Percentiles rank a stretch among this genome's conserved stretches.
These are phyloP conservation scores for Aspergillus novofumigatus DNA, from an alignment of 2,329 filamentous ascomycete genomes.

Conservation along the genomic window DNA sequence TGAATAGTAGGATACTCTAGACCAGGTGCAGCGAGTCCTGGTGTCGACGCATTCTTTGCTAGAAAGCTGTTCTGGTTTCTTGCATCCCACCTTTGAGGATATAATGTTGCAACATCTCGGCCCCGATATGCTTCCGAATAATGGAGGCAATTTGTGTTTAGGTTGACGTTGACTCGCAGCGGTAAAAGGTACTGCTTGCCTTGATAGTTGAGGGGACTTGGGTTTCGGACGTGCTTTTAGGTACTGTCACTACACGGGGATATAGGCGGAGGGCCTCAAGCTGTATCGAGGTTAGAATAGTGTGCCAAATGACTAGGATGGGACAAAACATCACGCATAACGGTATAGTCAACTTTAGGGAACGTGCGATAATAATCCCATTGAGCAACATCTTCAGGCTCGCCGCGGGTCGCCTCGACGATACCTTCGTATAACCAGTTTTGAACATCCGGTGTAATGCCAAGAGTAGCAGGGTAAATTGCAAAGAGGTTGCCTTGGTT, in stretches of 20 bases:
- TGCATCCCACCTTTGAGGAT: slow-evolving; percentile 19
- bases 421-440: slow-evolving; percentile 45
- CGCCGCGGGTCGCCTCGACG: slow-evolving; percentile 15
- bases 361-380: slow-evolving; percentile 38
- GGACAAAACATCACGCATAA: slow-evolving; percentile 20
- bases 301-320: not conserved
- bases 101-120: slow-evolving; percentile 7
- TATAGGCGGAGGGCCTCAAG: slow-evolving; percentile 44
- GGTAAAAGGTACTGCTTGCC: slow-evolving; percentile 13
- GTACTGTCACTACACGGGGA: slow-evolving; percentile 26
- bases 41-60: slow-evolving; percentile 11
- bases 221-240: slow-evolving; percentile 25
- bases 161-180: slow-evolving; percentile 10
- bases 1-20: slow-evolving; percentile 19
- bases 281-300: slow-evolving; percentile 22
- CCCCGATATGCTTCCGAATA: slow-evolving; percentile 22
- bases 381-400: slow-evolving; percentile 14
- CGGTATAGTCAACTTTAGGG: slow-evolving; percentile 32
- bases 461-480: slow-evolving; percentile 42
- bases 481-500: slow-evolving; percentile 46
- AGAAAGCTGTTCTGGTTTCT: slow-evolving; percentile 18
- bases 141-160: slow-evolving; percentile 16
- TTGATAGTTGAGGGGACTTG: slow-evolving; percentile 10
- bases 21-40: slow-evolving; percentile 12
- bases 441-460: slow-evolving; percentile 43